Evolutionary conservation across 2,329 filamentous ascomycete species (phyloP).

Genomic region (Ophiostoma pallidulum): DNA sequence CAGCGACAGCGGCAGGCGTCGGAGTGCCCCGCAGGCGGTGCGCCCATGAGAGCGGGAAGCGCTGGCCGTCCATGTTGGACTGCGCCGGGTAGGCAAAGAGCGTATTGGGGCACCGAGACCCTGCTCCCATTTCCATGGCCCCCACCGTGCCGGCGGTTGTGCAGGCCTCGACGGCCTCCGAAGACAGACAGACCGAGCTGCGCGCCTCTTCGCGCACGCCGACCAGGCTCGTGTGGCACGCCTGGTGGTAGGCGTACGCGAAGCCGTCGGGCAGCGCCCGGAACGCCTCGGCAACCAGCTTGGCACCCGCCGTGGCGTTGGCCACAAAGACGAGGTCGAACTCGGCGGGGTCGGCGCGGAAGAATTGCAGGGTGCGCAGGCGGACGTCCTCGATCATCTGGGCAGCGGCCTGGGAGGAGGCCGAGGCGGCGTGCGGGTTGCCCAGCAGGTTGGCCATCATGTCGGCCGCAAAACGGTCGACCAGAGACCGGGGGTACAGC

Average conservation of each 20-base stretch:
- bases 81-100: constrained; percentile 80
- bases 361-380: constrained; percentile 60
- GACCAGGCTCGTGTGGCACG: constrained; percentile 79
- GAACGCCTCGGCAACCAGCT: constrained; percentile 73
- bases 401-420: constrained; percentile 68
- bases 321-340: constrained; percentile 88
- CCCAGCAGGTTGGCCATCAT: constrained; percentile 74
- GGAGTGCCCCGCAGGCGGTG: constrained; percentile 12
- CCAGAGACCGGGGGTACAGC: constrained; percentile 66
- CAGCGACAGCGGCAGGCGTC: constrained; percentile 20
- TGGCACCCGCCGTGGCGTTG: constrained; percentile 86
- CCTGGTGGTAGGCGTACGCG: constrained; percentile 71
- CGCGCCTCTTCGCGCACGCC: constrained; percentile 66
- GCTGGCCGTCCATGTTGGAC: constrained; percentile 81
- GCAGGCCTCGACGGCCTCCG: constrained; percentile 57
- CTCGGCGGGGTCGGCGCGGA: constrained; percentile 68
- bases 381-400: constrained; percentile 67
- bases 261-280: constrained; percentile 62
- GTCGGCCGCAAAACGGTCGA: constrained; percentile 70
- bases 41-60: constrained; percentile 64
- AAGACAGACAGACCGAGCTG: constrained; percentile 55
- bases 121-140: not conserved
- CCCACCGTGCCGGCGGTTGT: constrained; percentile 32
- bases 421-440: constrained; percentile 83
- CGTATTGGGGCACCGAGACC: constrained; percentile 18